phyloP scores from a whole-genome alignment of 2,329 filamentous ascomycete genomes.

The Xylaria arbuscula region DNA sequence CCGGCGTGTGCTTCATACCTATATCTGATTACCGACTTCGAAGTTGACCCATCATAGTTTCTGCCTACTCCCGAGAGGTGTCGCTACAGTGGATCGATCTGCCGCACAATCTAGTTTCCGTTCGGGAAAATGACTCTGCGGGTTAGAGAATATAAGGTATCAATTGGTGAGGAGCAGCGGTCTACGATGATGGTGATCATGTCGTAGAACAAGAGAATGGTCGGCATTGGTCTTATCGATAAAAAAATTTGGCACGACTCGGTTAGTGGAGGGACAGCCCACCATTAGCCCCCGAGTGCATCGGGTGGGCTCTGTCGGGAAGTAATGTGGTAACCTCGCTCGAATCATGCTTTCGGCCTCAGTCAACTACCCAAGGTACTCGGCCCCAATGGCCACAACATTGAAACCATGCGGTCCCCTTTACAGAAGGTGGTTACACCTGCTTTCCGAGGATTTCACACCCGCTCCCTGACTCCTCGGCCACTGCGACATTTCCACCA shows the following conservation, averaged over 20 bases:
- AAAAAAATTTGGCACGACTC: not conserved
- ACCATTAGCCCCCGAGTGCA: too few species aligned
- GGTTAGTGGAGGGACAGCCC: too few species aligned
- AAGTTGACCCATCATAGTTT: not conserved
- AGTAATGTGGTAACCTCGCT: too few species aligned
- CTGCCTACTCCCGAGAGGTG: not conserved
- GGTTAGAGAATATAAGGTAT: not conserved
- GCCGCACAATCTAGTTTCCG: not conserved
- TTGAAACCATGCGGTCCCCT: constrained; percentile 46
- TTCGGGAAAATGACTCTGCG: not conserved
- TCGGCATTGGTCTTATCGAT: constrained; percentile 3
- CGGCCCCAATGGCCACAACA: constrained; percentile 42
- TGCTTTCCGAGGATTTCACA: constrained; percentile 46
- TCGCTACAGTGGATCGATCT: not conserved
- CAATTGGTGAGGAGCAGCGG: not conserved
- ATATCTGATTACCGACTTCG: not conserved
- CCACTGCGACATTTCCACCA: constrained; percentile 59
- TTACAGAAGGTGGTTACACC: constrained; percentile 44
- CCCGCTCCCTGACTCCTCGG: constrained; percentile 46
- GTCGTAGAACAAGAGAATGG: not conserved
- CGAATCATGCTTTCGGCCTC: constrained; percentile 20
- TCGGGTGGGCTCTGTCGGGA: too few species aligned
- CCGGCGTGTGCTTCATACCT: constrained; percentile 3
- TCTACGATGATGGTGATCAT: not conserved
- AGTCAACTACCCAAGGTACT: constrained; percentile 8